Evolutionary conservation across 345 rosid species (phyloP).

Genomic region (Gossypium anomalum): DNA sequence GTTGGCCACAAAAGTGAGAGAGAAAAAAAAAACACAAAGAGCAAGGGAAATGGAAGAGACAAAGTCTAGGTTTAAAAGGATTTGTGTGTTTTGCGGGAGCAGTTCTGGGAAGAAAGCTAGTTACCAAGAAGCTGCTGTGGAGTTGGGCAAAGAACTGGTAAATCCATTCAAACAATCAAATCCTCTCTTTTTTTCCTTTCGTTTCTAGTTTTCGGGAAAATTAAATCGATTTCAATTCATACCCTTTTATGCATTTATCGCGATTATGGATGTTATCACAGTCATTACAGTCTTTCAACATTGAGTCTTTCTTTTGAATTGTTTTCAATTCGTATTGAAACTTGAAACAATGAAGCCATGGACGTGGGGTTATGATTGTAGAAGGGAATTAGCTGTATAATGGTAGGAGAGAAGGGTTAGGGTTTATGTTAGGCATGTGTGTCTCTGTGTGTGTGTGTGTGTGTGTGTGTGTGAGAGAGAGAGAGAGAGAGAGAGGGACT

Average conservation of each 20-base stretch:
- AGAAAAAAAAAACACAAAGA: background rate
- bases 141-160: conserved; percentile 81
- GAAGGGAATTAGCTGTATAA: conserved; percentile 13
- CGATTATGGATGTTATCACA: too few species aligned
- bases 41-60: conserved; percentile 38
- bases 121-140: conserved; percentile 82
- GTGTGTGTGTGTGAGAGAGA: conserved; percentile 9
- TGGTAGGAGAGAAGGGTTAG: conserved; percentile 29
- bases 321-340: background rate
- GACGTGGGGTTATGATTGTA: conserved; percentile 48
- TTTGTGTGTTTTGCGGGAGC: conserved; percentile 91
- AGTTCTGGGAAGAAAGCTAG: conserved; percentile 70
- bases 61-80: conserved; percentile 69
- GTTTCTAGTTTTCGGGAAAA: background rate
- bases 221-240: too few species aligned
- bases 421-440: conserved; percentile 52
- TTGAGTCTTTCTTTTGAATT: background rate
- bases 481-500: background rate
- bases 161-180: conserved; percentile 18
- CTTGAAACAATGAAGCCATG: conserved; percentile 33
- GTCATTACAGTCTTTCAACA: background rate
- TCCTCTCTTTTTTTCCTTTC: background rate
- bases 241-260: too few species aligned
- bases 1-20: background rate
- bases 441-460: too few species aligned